Evolutionary conservation across 2,329 filamentous ascomycete species (phyloP).

Genomic region (Tolypocladium cylindrosporum): DNA sequence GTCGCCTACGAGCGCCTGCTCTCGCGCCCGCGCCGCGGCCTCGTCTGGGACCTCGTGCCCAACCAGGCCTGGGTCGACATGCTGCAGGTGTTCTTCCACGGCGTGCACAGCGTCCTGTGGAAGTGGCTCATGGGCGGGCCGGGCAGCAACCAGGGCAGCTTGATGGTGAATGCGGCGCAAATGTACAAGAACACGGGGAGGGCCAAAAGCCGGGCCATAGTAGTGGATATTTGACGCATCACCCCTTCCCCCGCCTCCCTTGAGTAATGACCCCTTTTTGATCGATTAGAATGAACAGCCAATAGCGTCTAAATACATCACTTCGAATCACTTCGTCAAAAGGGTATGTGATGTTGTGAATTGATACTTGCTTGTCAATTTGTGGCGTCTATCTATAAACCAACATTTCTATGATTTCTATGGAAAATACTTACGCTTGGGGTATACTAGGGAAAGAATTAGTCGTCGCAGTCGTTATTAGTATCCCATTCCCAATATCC

Average conservation of each 20-base stretch:
- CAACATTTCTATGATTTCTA: neutral
- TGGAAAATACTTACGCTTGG: neutral
- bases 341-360: neutral
- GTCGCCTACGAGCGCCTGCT: slow-evolving; percentile 58
- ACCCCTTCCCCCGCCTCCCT: neutral
- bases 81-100: slow-evolving; percentile 32
- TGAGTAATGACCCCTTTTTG: neutral
- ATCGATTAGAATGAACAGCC: neutral
- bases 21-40: slow-evolving; percentile 29
- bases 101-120: slow-evolving; percentile 38
- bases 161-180: slow-evolving; percentile 49
- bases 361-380: neutral
- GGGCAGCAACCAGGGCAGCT: slow-evolving; percentile 35
- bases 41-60: slow-evolving; percentile 35
- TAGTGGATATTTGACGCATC: slow-evolving; percentile 20
- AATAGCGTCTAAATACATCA: neutral
- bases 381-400: neutral
- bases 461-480: neutral
- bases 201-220: slow-evolving; percentile 28
- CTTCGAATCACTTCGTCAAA: neutral
- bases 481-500: neutral
- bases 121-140: slow-evolving; percentile 47
- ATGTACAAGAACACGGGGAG: slow-evolving; percentile 43
- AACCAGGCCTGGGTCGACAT: slow-evolving; percentile 36
- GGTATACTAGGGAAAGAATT: neutral